phyloP scores from a whole-genome alignment of 495 filamentous ascomycete species.

The Recurvomyces mirabilis region DNA sequence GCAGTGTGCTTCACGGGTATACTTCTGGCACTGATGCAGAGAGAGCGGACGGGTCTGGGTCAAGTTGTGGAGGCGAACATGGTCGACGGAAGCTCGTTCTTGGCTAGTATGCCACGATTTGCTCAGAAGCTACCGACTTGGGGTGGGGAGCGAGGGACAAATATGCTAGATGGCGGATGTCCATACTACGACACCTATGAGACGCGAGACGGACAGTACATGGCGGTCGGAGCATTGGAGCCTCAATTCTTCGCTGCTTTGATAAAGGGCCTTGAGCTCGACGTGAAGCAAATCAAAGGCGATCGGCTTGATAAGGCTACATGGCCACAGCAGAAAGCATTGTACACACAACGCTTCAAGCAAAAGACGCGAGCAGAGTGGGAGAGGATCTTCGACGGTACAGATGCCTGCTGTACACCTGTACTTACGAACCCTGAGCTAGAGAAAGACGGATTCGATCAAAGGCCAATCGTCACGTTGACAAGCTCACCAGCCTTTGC shows the following conservation, averaged over 20 bases:
- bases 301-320: slow-evolving; percentile 43
- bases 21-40: slow-evolving; percentile 47
- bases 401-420: slow-evolving; percentile 84
- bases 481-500: slow-evolving; percentile 50
- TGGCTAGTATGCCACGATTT: slow-evolving; percentile 66
- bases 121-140: slow-evolving; percentile 47
- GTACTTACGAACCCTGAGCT: slow-evolving; percentile 67
- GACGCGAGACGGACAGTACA: slow-evolving; percentile 68
- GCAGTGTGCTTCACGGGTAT: slow-evolving; percentile 58
- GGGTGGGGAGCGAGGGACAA: slow-evolving; percentile 53
- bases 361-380: slow-evolving; percentile 67
- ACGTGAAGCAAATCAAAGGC: slow-evolving; percentile 40
- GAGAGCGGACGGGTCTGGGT: slow-evolving; percentile 52
- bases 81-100: slow-evolving; percentile 76
- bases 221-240: slow-evolving; percentile 87
- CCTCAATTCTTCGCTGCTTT: slow-evolving; percentile 68
- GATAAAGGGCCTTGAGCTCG: slow-evolving; percentile 52
- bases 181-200: slow-evolving; percentile 85
- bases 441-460: slow-evolving; percentile 55
- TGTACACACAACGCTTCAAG: slow-evolving; percentile 56
- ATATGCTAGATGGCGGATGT: slow-evolving; percentile 70
- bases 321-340: slow-evolving; percentile 52
- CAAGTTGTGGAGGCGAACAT: slow-evolving; percentile 93
- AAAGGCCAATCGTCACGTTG: slow-evolving; percentile 63
- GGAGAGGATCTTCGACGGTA: slow-evolving; percentile 76